phyloP scores from a whole-genome alignment of 805 yeast genomes.

The Wickerhamiella kazuoi region DNA sequence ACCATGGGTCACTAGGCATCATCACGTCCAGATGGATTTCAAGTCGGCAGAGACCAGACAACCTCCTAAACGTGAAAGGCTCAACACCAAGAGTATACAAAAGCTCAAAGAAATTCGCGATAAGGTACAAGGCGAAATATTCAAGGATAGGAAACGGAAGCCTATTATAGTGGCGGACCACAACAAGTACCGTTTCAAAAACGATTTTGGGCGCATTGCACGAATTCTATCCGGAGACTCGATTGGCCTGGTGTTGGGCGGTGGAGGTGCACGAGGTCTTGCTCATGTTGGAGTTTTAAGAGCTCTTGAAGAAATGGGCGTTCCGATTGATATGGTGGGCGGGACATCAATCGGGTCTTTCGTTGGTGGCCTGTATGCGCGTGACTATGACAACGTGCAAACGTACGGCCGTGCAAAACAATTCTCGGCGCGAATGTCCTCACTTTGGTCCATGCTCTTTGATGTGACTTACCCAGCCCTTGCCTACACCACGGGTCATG shows the following conservation, averaged over 20 bases:
- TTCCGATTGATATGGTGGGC: slow-evolving; percentile 85
- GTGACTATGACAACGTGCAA: slow-evolving; percentile 79
- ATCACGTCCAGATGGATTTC: slow-evolving; percentile 62
- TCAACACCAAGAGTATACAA: slow-evolving; percentile 17
- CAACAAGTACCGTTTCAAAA: slow-evolving; percentile 42
- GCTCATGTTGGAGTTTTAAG: slow-evolving; percentile 83
- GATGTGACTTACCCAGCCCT: slow-evolving; percentile 90
- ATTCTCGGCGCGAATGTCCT: slow-evolving; percentile 65
- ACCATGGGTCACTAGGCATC: slow-evolving; percentile 84
- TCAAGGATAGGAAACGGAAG: slow-evolving; percentile 13
- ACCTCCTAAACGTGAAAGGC: slow-evolving; percentile 8
- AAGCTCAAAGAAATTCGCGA: slow-evolving; percentile 16
- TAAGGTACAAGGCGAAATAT: slow-evolving; percentile 13
- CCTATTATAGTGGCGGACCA: slow-evolving; percentile 18
- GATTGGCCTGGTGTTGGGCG: slow-evolving; percentile 85
- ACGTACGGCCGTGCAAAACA: slow-evolving; percentile 79
- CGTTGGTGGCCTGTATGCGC: slow-evolving; percentile 88
- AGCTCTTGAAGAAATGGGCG: slow-evolving; percentile 79
- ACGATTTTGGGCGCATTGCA: slow-evolving; percentile 79
- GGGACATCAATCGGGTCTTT: slow-evolving; percentile 95
- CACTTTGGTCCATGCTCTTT: slow-evolving; percentile 66
- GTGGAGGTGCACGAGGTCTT: slow-evolving; percentile 94
- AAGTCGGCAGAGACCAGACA: slow-evolving; percentile 3
- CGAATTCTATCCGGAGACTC: slow-evolving; percentile 83
- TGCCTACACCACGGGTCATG: slow-evolving; percentile 92